Evolutionary conservation across 495 filamentous ascomycete genomes (phyloP).

Genomic region (Penicillium herquei): DNA sequence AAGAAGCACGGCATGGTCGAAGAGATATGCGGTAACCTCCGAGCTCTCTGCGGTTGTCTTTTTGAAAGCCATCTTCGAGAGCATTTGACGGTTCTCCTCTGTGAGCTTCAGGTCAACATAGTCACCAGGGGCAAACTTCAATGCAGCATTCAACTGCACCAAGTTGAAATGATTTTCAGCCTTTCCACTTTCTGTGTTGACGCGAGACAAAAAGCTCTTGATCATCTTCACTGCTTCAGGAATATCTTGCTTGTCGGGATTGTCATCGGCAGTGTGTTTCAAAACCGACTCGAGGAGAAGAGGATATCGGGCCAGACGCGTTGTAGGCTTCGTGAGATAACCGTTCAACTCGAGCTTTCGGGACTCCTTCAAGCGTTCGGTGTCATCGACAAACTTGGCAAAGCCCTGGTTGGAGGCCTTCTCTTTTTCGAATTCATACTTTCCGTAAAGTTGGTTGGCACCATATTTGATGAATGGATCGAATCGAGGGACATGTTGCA

Average conservation of each 20-base stretch:
- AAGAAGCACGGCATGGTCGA: slow-evolving; percentile 92
- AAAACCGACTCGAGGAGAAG: slow-evolving; percentile 87
- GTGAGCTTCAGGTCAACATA: slow-evolving; percentile 93
- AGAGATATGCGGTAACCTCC: slow-evolving; percentile 90
- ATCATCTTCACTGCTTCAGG: slow-evolving; percentile 83
- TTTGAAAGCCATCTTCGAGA: slow-evolving; percentile 90
- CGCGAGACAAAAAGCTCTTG: slow-evolving; percentile 78
- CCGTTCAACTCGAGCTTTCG: slow-evolving; percentile 97
- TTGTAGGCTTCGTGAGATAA: slow-evolving; percentile 97
- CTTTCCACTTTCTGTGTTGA: slow-evolving; percentile 94
- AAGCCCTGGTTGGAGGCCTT: slow-evolving; percentile 83
- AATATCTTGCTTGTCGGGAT: slow-evolving; percentile 85
- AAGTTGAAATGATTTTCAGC: slow-evolving; percentile 98
- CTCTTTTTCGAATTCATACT: slow-evolving; percentile 98
- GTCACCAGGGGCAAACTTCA: slow-evolving; percentile 83
- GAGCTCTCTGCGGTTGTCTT: slow-evolving; percentile 83
- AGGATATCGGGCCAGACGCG: slow-evolving; percentile 91
- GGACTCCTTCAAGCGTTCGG: slow-evolving; percentile 92
- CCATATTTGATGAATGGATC: slow-evolving; percentile 97
- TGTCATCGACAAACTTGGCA: slow-evolving; percentile 91
- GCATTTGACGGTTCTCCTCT: slow-evolving; percentile 86
- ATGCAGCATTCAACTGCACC: slow-evolving; percentile 80
- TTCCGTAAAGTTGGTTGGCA: slow-evolving; percentile 92
- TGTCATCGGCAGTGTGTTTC: slow-evolving; percentile 84
- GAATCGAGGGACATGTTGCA: slow-evolving; percentile 87